Conservation (phyloP, 139 green algal genomes). For the Dunaliella primolecta region DNA sequence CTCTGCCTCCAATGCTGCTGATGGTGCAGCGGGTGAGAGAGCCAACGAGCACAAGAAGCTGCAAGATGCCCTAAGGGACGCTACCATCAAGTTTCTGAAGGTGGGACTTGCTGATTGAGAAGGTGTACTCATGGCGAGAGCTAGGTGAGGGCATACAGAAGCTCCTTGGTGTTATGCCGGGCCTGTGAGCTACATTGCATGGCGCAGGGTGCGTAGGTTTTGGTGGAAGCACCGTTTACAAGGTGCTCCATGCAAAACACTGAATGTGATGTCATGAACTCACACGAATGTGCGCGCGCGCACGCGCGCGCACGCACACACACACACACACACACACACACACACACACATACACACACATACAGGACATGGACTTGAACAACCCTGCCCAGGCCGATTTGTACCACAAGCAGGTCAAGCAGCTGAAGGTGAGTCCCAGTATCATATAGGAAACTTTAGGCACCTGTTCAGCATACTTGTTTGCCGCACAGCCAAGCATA, state of each 20-base stretch:
- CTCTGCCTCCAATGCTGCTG: neutral
- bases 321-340: neutral
- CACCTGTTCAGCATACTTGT: no score
- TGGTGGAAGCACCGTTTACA: no score
- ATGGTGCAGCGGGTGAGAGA: neutral
- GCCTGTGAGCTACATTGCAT: no score
- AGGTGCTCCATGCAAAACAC: no score
- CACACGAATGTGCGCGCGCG: neutral
- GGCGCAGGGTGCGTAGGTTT: no score
- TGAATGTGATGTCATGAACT: no score
- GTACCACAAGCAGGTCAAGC: constrained; percentile 29
- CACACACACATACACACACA: neutral
- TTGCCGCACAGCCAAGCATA: no score
- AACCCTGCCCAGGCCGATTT: constrained; percentile 12
- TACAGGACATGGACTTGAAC: constrained; percentile 33
- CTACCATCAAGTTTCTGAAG: constrained; percentile 69
- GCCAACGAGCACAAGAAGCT: constrained; percentile 30
- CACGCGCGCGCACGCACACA: neutral
- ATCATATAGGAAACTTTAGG: no score
- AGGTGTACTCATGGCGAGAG: no score
- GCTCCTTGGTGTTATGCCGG: no score
- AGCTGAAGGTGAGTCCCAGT: constrained; percentile 42
- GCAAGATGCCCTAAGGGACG: constrained; percentile 60
- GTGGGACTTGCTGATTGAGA: constrained; percentile 14
- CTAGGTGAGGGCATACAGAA: no score